A percentile compares a stretch with the other conserved stretches of the same genome.
phyloP scores from a whole-genome alignment of 192 early-diverging fungal genomes.

The Dispira simplex region DNA sequence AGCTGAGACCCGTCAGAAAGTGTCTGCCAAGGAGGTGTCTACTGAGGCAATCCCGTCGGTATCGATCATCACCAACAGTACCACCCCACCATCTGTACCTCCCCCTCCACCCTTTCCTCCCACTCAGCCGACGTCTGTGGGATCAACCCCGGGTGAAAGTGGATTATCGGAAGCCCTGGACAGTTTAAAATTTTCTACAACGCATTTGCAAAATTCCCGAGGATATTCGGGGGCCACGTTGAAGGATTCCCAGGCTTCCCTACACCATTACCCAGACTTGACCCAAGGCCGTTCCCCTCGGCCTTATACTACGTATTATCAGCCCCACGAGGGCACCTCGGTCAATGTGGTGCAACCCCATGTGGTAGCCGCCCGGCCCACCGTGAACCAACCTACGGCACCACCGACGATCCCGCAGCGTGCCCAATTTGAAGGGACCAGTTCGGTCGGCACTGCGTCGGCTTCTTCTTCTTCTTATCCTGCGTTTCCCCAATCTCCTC shows the following conservation, averaged over 20 bases:
- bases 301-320: neutral
- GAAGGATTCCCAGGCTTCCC: slow-evolving; percentile 8
- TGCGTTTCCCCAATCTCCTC: neutral
- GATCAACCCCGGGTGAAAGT: too few relatives aligned
- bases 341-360: neutral
- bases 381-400: neutral
- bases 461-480: neutral
- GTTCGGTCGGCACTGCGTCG: neutral
- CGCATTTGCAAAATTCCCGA: too few relatives aligned
- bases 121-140: too few relatives aligned
- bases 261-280: neutral
- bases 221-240: neutral
- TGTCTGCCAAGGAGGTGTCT: too few relatives aligned
- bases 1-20: too few relatives aligned
- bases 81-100: too few relatives aligned
- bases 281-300: neutral
- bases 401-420: neutral
- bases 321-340: neutral
- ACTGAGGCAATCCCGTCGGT: too few relatives aligned
- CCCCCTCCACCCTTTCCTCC: too few relatives aligned
- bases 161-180: too few relatives aligned
- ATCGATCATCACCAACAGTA: too few relatives aligned
- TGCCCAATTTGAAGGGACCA: neutral
- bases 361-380: neutral
- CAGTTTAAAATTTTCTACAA: too few relatives aligned